phyloP scores from a whole-genome alignment of 257 asterid genomes.

The Ajuga chamaepitys region DNA sequence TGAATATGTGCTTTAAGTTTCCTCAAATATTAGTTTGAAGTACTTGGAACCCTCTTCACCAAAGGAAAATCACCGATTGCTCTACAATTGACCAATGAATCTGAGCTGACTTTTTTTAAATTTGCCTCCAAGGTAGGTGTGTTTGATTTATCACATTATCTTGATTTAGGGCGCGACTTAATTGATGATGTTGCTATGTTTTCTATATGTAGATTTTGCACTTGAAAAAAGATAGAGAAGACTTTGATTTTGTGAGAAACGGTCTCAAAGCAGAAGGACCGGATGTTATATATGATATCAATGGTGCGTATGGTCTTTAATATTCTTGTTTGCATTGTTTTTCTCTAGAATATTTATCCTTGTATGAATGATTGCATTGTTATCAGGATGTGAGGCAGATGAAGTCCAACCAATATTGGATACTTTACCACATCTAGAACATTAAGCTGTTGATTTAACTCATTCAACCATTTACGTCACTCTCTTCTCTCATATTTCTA shows the following conservation, averaged over 20 bases:
- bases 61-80: conserved; percentile 96
- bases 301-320: conserved; percentile 40
- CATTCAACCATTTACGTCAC: too few relatives aligned
- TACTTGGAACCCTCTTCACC: conserved; percentile 73
- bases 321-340: not conserved
- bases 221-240: conserved; percentile 89
- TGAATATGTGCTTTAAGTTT: not conserved
- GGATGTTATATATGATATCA: conserved; percentile 91
- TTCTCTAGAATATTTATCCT: too few relatives aligned
- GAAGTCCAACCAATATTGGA: conserved; percentile 91
- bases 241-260: conserved; percentile 83
- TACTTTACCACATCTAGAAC: conserved; percentile 85
- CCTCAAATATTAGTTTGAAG: not conserved
- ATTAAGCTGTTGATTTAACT: conserved; percentile 56
- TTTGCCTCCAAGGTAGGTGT: conserved; percentile 78
- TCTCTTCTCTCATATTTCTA: too few relatives aligned
- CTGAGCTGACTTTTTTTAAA: conserved; percentile 68
- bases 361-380: conserved; percentile 1
- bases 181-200: not conserved
- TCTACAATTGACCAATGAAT: conserved; percentile 85
- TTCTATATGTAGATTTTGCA: conserved; percentile 55
- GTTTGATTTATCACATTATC: too few relatives aligned
- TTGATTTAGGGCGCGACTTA: too few relatives aligned
- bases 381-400: conserved; percentile 90
- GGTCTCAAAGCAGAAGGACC: conserved; percentile 85